Base-by-base conservation (phyloP, 2,329 filamentous ascomycete species). In the Lachnellula suecica region DNA sequence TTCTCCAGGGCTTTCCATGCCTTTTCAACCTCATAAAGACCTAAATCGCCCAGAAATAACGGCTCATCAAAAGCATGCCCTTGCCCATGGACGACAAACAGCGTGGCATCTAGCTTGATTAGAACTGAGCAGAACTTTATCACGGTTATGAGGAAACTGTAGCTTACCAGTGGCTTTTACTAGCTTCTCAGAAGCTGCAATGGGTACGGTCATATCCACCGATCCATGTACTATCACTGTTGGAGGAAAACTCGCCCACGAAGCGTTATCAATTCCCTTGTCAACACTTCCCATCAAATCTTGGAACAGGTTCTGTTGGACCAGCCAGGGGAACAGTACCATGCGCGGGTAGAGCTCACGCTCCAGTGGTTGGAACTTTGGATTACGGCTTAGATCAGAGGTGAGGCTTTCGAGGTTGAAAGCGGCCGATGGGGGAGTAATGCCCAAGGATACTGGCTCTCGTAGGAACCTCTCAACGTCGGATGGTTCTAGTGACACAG, bases 1-100 rank as follows among this genome's bases (percentile, higher is more conserved):
- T 74, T 43, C 35, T 54, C 52, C 17, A 54, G 19, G 13, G 20
- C 27, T 8, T 9, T 23, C 47, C 52, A 54, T n/a, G 41, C 47
- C 23, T 37, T 9, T 24, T 50, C 34, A 11, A 47, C 35, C n/a
- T 42, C 17, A 25, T 15, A 10, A 15, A 47, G 19, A 19, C 23
- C 35, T 15, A 31, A 22, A 27, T 54, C 47, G 11, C 47, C 51
- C 6, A 49, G 19, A 20, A 50, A 50, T 8, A 50, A 27, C 9
- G 24, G 13, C 27, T 13, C 4, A 35, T 53, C 51, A 35, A 49
- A 53, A n/a, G 46, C 51, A 43, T 53, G 47, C 2, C 17, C 35
- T 15, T 31, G 31, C 2, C 40, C 51, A 5, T 13, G 15, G 11
- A 50, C 47, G 25, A 25, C 22, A 25, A 53, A 49, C 5, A 53